A percentile compares a stretch with the other conserved stretches of the same genome.
Evolutionary conservation across 441 rosid species (phyloP).

Genomic region (California macrophylla): DNA sequence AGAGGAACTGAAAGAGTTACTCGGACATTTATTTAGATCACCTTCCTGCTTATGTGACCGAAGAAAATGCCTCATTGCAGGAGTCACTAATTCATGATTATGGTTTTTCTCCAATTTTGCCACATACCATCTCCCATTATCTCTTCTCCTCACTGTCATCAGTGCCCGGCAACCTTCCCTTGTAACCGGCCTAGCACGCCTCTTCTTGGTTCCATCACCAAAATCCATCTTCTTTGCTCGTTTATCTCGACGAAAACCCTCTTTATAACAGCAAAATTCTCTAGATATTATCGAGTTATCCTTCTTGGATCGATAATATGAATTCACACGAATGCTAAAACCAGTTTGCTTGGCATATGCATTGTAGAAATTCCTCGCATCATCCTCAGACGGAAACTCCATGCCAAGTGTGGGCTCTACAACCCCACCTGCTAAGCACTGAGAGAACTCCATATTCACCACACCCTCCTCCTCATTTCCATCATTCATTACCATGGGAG

Average conservation of each 20-base stretch:
- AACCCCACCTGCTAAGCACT: slow-evolving; percentile 12
- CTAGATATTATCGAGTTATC: slow-evolving; percentile 24
- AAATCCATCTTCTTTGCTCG: slow-evolving; percentile 10
- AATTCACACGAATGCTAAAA: slow-evolving; percentile 22
- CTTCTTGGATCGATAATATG: slow-evolving; percentile 25
- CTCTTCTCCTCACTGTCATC: slow-evolving; percentile 24
- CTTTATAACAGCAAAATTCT: slow-evolving; percentile 27
- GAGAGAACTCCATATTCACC: slow-evolving; percentile 16
- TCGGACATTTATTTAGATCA: slow-evolving; percentile 12
- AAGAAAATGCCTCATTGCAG: slow-evolving; percentile 24
- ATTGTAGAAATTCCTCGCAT: slow-evolving; percentile 17
- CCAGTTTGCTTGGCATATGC: slow-evolving; percentile 15
- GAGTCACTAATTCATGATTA: slow-evolving; percentile 24
- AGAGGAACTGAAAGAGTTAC: slow-evolving; percentile 6
- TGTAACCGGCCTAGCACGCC: slow-evolving; percentile 23
- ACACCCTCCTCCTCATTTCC: slow-evolving; percentile 9
- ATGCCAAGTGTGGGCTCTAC: slow-evolving; percentile 22
- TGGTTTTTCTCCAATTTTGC: slow-evolving; percentile 25
- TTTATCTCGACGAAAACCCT: slow-evolving; percentile 23
- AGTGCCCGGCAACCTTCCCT: slow-evolving; percentile 27
- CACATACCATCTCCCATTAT: slow-evolving; percentile 23
- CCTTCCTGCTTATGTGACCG: slow-evolving; percentile 19
- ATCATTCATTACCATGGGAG: slow-evolving; percentile 19
- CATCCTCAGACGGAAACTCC: slow-evolving; percentile 19
- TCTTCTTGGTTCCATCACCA: slow-evolving; percentile 12